Percentiles rank a stretch among this genome's conserved stretches.
These are phyloP conservation scores for Aureobasidium lini DNA, from an alignment of 2,329 filamentous ascomycete species.

Conservation along the genomic window DNA sequence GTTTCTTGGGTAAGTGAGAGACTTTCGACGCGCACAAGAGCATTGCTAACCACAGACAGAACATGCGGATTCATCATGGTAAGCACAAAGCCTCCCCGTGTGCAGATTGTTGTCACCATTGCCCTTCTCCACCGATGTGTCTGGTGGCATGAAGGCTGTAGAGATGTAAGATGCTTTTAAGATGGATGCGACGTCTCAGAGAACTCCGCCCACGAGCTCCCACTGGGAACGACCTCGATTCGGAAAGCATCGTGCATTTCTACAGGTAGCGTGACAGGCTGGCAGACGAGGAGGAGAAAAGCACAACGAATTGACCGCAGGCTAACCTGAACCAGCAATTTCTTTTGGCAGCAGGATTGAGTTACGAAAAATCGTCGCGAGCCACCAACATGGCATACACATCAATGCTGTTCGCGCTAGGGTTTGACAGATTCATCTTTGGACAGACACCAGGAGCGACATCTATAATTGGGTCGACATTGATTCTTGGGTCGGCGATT, in stretches of 20 bases:
- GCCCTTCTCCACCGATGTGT: too few species aligned
- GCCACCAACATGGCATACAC: conserved; percentile 63
- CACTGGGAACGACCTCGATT: too few species aligned
- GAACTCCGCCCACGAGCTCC: too few species aligned
- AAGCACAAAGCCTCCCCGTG: conserved; percentile 15
- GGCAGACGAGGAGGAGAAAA: background rate
- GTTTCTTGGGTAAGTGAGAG: conserved; percentile 48
- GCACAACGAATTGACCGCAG: background rate
- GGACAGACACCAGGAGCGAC: conserved; percentile 49
- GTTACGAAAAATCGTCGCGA: conserved; percentile 57
- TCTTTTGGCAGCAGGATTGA: conserved; percentile 68
- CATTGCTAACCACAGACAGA: background rate
- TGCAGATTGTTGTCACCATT: too few species aligned
- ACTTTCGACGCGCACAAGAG: background rate
- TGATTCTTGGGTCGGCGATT: conserved; percentile 59
- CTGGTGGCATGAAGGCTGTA: too few species aligned
- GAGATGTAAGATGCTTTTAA: too few species aligned
- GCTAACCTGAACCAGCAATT: conserved; percentile 51
- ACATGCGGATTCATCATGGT: conserved; percentile 68
- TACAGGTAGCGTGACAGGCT: too few species aligned
- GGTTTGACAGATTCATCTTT: conserved; percentile 58
- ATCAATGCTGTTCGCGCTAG: conserved; percentile 62
- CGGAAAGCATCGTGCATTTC: too few species aligned
- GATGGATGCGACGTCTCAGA: too few species aligned
- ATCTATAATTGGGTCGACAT: conserved; percentile 53